Evolutionary conservation across 192 early-diverging fungal species (phyloP), one percentile per base, ranked within the genome.

Genomic region (Linnemannia exigua): DNA sequence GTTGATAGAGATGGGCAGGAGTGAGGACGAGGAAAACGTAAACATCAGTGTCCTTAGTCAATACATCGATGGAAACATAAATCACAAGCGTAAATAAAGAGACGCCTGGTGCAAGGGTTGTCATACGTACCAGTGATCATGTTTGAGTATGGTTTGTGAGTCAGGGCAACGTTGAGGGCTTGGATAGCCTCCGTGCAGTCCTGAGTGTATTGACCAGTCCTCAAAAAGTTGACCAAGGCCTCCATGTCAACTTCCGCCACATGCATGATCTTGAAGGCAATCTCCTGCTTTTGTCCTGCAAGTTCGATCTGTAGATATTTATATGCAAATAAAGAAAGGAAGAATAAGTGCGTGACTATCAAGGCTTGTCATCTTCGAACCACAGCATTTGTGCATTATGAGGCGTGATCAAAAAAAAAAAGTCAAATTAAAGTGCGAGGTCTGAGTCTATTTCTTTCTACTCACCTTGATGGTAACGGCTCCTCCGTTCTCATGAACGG

Each of bases 401-500:
- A 38, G 47, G 58, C 70, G 11, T 25, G 5, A 22, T 46, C 14
- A 68, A 67, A 44, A 67, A 9, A 36, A 17, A 46, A 66, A 14
- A 67, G 41, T 25, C 28, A 17, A 31, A 33, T 33, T n/a, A 75
- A 31, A 46, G 14, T 12, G 3, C 14, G 31, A 31, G 28, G 11
- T 31, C 28, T 3, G 28, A 19, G 37, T 31, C 25, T 31, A 16
- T 70, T 28, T 71, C 9, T 11, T 16, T 20, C 1, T 38, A 74
- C 58, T 83, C 68, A 92, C 89, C 48, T 94, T 87, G 35, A 95
- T 94, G 2, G 88, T 87, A 17, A 80, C 76, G 19, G 88, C 87
- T 51, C 93, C 89, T 0, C 88, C 52, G 28, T 63, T 63, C 2
- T 63, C 58, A 25, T 63, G 58, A 48, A 77, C 82, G 7, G 92